phyloP scores from a whole-genome alignment of 2,329 filamentous ascomycete genomes.

The Paecilomyces sp. region DNA sequence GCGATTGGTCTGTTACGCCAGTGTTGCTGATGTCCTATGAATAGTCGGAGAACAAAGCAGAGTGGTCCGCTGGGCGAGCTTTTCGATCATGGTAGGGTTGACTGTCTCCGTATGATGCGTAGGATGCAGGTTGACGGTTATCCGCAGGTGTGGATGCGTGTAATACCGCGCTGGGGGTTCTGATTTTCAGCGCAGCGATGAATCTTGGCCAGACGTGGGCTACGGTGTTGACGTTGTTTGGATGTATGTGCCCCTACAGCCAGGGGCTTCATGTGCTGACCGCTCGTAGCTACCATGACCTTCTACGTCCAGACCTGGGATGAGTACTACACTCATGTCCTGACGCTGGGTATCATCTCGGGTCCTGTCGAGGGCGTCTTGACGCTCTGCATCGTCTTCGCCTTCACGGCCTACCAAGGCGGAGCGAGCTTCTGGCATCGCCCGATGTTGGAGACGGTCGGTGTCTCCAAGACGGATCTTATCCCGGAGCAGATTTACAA shows the following conservation, averaged over 20 bases:
- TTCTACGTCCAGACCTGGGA: constrained; percentile 99
- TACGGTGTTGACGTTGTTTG: constrained; percentile 76
- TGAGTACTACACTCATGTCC: constrained; percentile 94
- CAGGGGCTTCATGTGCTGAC: constrained; percentile 5
- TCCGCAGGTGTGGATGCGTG: constrained; percentile 71
- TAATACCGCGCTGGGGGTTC: constrained; percentile 88
- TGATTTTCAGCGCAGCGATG: constrained; percentile 86
- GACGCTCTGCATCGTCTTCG: constrained; percentile 73
- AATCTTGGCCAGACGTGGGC: constrained; percentile 91
- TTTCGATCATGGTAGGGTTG: constrained; percentile 76
- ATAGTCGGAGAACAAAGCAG: constrained; percentile 75
- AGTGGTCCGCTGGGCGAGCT: constrained; percentile 91
- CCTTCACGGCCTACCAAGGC: constrained; percentile 74
- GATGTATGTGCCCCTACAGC: constrained; percentile 48
- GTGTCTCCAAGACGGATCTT: constrained; percentile 55
- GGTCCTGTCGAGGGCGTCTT: constrained; percentile 93
- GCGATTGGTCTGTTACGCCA: neutral
- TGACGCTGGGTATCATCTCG: constrained; percentile 85
- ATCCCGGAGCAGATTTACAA: constrained; percentile 69
- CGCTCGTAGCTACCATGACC: constrained; percentile 64
- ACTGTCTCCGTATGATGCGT: neutral
- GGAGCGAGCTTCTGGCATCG: constrained; percentile 92
- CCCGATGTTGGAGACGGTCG: constrained; percentile 65
- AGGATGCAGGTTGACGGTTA: neutral
- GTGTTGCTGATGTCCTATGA: constrained; percentile 6